Base-by-base conservation (phyloP, 2,329 filamentous ascomycete species). In the Volutella citrinella region DNA sequence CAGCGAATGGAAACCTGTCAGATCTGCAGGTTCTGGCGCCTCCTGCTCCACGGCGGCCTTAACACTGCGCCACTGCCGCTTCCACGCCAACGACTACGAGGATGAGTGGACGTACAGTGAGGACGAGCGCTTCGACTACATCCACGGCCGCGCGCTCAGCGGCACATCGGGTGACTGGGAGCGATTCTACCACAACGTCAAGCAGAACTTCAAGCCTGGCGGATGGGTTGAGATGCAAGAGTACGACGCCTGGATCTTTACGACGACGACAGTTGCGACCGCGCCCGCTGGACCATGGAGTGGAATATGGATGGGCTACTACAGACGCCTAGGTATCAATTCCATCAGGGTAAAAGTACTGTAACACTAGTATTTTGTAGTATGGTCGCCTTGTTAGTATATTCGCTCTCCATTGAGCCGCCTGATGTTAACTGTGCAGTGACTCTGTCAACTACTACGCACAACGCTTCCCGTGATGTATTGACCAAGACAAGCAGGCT, bases 41-140 rank as follows among this genome's bases (percentile, higher is more conserved):
- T 51, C 7, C 32, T 51, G 7, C 47, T 60, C 1, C 45, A 45
- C 2, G 56, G 57, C 1, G 12, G 24, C 2, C 34, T 52, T 1
- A 42, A 44, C 15, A 31, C 38, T 2, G 59, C 60, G 14, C 49
- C 65, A 84, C 47, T 75, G 80, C 39, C 69, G 72, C 36, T 84
- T 84, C 46, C 68, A 80, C 36, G 71, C 84, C 21, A 80, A 85
- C 51, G 80, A 85, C 50, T 73, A 76, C 21, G 76, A 80, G 51
- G 70, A 76, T 49, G 51, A 60, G 18, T 66, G 45, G 58, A 61
- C 48, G 31, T 56, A 39, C 19, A 41, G 40, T 11, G 37, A 46
- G 4, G 10, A 48, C 31, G 30, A 61, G 51, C 48, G 67, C 1
- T 61, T 61, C 16, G 58, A 63, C 40, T 65, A 51, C 31, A 61